Conservation (phyloP, 352 stramenopile species). For the Blastocystis sp. region DNA sequence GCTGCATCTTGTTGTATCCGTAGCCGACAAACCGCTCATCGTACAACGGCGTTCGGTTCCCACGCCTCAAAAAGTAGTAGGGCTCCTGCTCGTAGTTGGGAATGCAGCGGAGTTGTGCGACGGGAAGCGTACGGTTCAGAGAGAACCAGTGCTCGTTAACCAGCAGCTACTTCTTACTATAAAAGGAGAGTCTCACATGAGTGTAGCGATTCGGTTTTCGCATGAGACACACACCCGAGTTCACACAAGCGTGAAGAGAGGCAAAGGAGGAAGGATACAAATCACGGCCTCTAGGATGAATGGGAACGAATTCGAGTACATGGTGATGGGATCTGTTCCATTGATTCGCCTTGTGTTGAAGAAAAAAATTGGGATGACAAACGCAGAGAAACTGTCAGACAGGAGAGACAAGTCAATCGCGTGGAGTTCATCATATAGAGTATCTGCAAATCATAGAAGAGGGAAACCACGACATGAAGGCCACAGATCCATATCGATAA, state of each 20-base stretch:
- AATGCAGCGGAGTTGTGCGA: neutral
- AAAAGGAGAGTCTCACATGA: neutral
- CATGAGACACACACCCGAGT: neutral
- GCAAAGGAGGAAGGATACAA: neutral
- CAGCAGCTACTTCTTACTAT: neutral
- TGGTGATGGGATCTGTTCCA: neutral
- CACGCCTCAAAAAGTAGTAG: neutral
- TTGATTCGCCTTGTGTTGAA: neutral
- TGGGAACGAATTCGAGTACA: neutral
- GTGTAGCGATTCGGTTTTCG: neutral
- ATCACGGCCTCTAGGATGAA: neutral
- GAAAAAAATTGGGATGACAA: slow-evolving; percentile 7
- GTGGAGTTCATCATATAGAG: neutral
- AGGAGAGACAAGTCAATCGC: neutral
- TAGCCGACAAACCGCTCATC: slow-evolving; percentile 32
- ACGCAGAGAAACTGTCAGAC: neutral
- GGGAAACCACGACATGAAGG: neutral
- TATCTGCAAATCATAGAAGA: neutral
- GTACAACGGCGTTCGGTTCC: neutral
- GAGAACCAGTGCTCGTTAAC: neutral
- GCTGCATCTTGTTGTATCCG: slow-evolving; percentile 51
- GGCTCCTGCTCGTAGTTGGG: slow-evolving; percentile 32
- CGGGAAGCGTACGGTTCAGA: neutral
- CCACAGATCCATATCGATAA: slow-evolving; percentile 49
- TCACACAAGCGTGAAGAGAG: neutral